These are phyloP conservation scores for Starmerella etchellsii DNA, from an alignment of 805 yeast genomes.

Conservation along the genomic window DNA sequence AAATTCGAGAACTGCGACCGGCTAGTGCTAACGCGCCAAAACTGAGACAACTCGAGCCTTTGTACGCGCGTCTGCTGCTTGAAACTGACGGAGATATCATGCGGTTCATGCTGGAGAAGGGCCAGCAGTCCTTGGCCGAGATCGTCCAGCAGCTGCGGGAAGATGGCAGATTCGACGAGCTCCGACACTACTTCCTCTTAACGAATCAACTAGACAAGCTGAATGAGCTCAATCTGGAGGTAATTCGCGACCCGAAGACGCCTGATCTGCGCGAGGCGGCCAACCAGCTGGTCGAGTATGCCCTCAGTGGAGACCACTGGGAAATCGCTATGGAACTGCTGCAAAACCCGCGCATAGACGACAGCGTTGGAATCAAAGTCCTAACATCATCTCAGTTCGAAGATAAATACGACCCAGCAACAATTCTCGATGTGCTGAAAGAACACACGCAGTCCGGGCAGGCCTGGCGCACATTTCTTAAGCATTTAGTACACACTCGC, in stretches of 20 bases:
- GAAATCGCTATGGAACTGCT: slow-evolving; percentile 23
- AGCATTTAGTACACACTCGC: slow-evolving; percentile 22
- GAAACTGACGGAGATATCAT: neutral
- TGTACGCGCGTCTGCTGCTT: neutral
- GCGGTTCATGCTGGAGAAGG: slow-evolving; percentile 10
- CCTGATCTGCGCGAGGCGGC: slow-evolving; percentile 21
- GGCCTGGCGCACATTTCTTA: slow-evolving; percentile 28
- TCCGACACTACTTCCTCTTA: slow-evolving; percentile 15
- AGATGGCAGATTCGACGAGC: slow-evolving; percentile 2
- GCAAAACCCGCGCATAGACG: slow-evolving; percentile 2
- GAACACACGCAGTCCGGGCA: slow-evolving; percentile 24
- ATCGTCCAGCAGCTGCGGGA: slow-evolving; percentile 7
- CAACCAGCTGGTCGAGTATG: slow-evolving; percentile 21
- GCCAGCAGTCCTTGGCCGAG: slow-evolving; percentile 2
- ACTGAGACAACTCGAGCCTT: neutral
- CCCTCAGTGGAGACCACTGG: slow-evolving; percentile 19
- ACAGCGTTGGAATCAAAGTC: slow-evolving; percentile 24
- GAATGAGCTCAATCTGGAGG: slow-evolving; percentile 20
- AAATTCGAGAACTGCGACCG: too few species aligned
- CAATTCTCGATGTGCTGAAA: slow-evolving; percentile 25
- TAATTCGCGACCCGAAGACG: slow-evolving; percentile 1
- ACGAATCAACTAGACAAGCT: slow-evolving; percentile 7
- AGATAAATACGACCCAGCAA: slow-evolving; percentile 21
- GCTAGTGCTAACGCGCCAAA: too few species aligned
- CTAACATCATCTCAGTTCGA: slow-evolving; percentile 22